Conservation (phyloP, 1,284 basidiomycete genomes). For the Rhodotorula sp. region DNA sequence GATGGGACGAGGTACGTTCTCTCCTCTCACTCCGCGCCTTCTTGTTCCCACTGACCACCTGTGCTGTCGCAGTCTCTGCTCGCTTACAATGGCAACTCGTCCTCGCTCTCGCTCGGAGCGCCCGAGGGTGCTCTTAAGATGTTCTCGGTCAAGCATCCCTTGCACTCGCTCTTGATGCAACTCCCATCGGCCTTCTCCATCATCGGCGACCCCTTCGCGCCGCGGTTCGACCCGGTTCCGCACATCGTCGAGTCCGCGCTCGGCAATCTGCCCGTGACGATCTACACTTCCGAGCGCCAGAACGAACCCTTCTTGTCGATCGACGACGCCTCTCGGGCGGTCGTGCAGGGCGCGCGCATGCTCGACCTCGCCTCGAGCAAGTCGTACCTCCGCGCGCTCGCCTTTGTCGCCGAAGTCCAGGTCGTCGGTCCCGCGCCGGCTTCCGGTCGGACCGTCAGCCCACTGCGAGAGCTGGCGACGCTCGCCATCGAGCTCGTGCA, state of each 20-base stretch:
- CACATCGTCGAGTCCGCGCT: constrained; percentile 43
- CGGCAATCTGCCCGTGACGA: constrained; percentile 40
- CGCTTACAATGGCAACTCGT: constrained; percentile 30
- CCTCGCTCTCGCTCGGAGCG: constrained; percentile 18
- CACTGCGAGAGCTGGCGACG: constrained; percentile 30
- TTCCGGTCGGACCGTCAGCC: not conserved
- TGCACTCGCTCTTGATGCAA: constrained; percentile 42
- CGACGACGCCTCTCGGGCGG: constrained; percentile 37
- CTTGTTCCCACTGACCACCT: not conserved
- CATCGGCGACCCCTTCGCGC: constrained; percentile 41
- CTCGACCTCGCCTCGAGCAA: constrained; percentile 39
- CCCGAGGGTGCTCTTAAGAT: constrained; percentile 27
- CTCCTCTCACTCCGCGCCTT: too few relatives aligned
- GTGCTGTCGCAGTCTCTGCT: constrained; percentile 2
- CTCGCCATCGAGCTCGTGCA: constrained; percentile 37
- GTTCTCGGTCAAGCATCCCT: constrained; percentile 25
- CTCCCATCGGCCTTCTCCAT: constrained; percentile 41
- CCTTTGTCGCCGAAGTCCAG: constrained; percentile 41
- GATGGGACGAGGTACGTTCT: constrained; percentile 35
- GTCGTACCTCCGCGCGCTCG: constrained; percentile 37
- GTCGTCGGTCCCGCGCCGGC: constrained; percentile 34
- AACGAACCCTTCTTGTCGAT: constrained; percentile 39
- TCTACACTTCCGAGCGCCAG: constrained; percentile 32
- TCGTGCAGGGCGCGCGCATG: constrained; percentile 43
- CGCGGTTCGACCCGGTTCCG: constrained; percentile 40